A percentile compares a stretch with the other conserved stretches of the same genome.
These are phyloP conservation scores for Podospora fimiseda DNA, from an alignment of 495 filamentous ascomycete species.

Conservation along the genomic window DNA sequence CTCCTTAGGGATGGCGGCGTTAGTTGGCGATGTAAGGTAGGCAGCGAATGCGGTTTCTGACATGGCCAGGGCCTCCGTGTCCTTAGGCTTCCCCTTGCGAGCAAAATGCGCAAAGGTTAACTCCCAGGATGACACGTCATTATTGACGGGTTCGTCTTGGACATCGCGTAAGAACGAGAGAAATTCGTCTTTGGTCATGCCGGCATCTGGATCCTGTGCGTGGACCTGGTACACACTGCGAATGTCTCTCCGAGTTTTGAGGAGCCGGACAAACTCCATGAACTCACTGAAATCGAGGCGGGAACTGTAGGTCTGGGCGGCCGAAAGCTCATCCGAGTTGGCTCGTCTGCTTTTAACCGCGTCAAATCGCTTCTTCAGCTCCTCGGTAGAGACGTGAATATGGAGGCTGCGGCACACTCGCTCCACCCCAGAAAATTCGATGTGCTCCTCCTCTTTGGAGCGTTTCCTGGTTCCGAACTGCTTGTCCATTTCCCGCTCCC, in stretches of 20 bases:
- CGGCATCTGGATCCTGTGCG: slow-evolving; percentile 46
- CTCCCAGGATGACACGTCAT: slow-evolving; percentile 60
- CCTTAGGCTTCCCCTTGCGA: slow-evolving; percentile 54
- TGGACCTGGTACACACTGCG: slow-evolving; percentile 57
- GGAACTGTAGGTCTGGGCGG: slow-evolving; percentile 38
- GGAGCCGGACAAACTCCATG: slow-evolving; percentile 66
- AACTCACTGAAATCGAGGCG: slow-evolving; percentile 72
- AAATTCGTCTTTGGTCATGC: slow-evolving; percentile 67
- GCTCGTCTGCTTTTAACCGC: slow-evolving; percentile 53
- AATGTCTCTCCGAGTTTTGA: slow-evolving; percentile 82
- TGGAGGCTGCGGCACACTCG: slow-evolving; percentile 79
- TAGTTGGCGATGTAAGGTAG: slow-evolving; percentile 70
- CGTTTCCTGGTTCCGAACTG: slow-evolving; percentile 51
- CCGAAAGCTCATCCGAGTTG: slow-evolving; percentile 9
- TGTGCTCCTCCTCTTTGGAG: slow-evolving; percentile 55
- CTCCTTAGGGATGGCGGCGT: slow-evolving; percentile 53
- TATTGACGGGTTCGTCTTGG: slow-evolving; percentile 70
- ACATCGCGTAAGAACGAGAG: slow-evolving; percentile 63
- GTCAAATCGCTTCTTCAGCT: slow-evolving; percentile 68
- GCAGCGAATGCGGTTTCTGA: slow-evolving; percentile 65
- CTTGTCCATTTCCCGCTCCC: slow-evolving; percentile 78
- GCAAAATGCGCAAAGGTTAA: slow-evolving; percentile 67
- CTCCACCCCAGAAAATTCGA: slow-evolving; percentile 71
- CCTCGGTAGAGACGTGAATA: slow-evolving; percentile 73
- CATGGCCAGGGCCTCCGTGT: slow-evolving; percentile 53